Percentiles rank a stretch among this genome's conserved stretches.
Conservation (phyloP, 2,329 filamentous ascomycete species). For the Chaetothyriales sp. region DNA sequence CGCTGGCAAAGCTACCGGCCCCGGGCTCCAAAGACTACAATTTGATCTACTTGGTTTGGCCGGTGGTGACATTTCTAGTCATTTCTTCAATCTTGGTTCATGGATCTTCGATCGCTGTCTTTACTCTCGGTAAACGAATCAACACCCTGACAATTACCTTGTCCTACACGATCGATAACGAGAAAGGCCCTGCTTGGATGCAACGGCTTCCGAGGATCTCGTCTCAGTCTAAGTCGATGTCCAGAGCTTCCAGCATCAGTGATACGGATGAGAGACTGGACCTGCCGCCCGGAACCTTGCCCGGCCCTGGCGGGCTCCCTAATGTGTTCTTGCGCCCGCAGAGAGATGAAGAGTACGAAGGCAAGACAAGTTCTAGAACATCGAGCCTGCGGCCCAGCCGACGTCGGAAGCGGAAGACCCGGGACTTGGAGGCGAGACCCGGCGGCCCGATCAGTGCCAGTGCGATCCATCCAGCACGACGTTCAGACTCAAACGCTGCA, state of each 20-base stretch:
- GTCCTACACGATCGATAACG: conserved; percentile 83
- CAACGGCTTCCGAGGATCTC: conserved; percentile 71
- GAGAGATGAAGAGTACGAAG: conserved; percentile 54
- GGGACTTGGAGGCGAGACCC: conserved; percentile 58
- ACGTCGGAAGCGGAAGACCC: conserved; percentile 48
- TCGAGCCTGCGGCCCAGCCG: conserved; percentile 37
- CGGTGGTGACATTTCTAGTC: conserved; percentile 85
- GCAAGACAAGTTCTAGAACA: conserved; percentile 41
- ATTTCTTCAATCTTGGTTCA: conserved; percentile 90
- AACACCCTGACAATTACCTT: conserved; percentile 91
- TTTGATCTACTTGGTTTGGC: conserved; percentile 82
- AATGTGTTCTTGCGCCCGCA: conserved; percentile 70
- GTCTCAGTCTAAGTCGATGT: conserved; percentile 72
- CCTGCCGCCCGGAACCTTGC: conserved; percentile 56
- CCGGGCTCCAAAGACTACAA: conserved; percentile 48
- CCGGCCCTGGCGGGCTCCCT: conserved; percentile 52
- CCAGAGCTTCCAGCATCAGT: conserved; percentile 48
- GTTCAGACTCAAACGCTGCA: conserved; percentile 20
- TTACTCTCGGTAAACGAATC: conserved; percentile 94
- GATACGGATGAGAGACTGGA: conserved; percentile 39
- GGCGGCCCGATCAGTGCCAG: conserved; percentile 84
- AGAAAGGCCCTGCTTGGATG: conserved; percentile 89
- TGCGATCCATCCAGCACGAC: conserved; percentile 59
- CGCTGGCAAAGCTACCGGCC: conserved; percentile 45
- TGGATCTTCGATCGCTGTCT: conserved; percentile 94